These are phyloP conservation scores for Orbilia blumenaviensis DNA, from an alignment of 2,329 filamentous ascomycete species.

Conservation along the genomic window DNA sequence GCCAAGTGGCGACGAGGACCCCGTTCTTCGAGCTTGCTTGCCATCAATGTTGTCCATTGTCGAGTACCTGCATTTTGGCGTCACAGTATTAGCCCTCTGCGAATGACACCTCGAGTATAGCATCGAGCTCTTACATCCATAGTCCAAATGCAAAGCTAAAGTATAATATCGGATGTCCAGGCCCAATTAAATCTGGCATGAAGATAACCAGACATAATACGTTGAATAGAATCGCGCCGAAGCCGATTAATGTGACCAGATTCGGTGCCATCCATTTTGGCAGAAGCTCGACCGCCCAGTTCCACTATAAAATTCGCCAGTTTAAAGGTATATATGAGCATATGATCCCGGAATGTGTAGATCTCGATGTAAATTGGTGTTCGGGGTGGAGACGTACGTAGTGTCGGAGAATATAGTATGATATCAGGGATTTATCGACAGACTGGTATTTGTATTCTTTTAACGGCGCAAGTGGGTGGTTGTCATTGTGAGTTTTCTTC, in stretches of 20 bases:
- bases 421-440: slow-evolving; percentile 94
- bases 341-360: slow-evolving; percentile 16
- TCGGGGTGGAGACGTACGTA: slow-evolving; percentile 73
- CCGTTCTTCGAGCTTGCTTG: slow-evolving; percentile 93
- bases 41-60: slow-evolving; percentile 99
- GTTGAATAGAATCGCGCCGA: slow-evolving; percentile 91
- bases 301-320: too few relatives aligned
- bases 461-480: slow-evolving; percentile 84
- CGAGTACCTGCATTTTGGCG: slow-evolving; percentile 73
- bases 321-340: too few relatives aligned
- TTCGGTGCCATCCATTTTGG: slow-evolving; percentile 98
- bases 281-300: slow-evolving; percentile 88
- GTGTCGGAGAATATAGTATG: slow-evolving; percentile 90
- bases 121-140: slow-evolving; percentile 75
- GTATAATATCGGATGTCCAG: slow-evolving; percentile 89
- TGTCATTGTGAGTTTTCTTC: slow-evolving; percentile 27
- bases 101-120: too few relatives aligned
- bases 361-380: not conserved
- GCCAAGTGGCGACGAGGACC: slow-evolving; percentile 91
- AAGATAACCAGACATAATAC: slow-evolving; percentile 77
- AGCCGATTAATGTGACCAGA: slow-evolving; percentile 94
- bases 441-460: slow-evolving; percentile 97
- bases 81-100: not conserved
- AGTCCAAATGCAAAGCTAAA: slow-evolving; percentile 94
- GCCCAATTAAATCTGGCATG: slow-evolving; percentile 89